Evolutionary conservation across 2,329 filamentous ascomycete species (phyloP), one percentile per base, ranked within the genome.

Genomic region (Chalara sp.): DNA sequence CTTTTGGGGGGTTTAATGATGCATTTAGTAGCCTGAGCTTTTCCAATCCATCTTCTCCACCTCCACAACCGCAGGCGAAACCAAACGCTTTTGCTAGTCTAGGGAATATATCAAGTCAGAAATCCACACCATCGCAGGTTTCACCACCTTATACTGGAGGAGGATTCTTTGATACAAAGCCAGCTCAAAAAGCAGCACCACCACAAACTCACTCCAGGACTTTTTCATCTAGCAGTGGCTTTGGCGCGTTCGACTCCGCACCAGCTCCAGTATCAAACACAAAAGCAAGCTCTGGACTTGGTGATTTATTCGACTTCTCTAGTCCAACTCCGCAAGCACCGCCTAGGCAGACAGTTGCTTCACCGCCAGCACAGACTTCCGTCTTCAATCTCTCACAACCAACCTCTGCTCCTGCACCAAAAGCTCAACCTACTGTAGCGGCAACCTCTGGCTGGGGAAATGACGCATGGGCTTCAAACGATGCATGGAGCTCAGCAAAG

Each of bases 231-330:
- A 74, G 75, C 55, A 81, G 79, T 55, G 82, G 77, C 32, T 86
- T 91, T 55, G 78, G 84, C 33, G 76, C 78, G 10, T 81, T 85
- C 51, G 70, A 74, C 46, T 69, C 71, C 12, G 60, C 65, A 10
- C 63, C 70, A n/a, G 63, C 71, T 1, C 61, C 69, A 28, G 55
- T 68, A 28, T 48, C 50, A 29, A 56, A 54, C 13, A 49, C 53
- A 39, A 49, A 58, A 66, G 46, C 44, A 67, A 61, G 58, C 68
- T 79, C 81, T 32, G 78, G 81, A 12, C 81, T 93, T 61, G 84
- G 83, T 46, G 89, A 95, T 64, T 76, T 96, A 1, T 92, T 96
- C 63, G 89, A 92, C 64, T 80, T 96, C 58, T 79, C 81, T 6
- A 70, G 79, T 0, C 67, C 77, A 41, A 60, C 77, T 47, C 62